Base-by-base conservation (phyloP, 805 yeast species). In the Ogataea salicorniae region DNA sequence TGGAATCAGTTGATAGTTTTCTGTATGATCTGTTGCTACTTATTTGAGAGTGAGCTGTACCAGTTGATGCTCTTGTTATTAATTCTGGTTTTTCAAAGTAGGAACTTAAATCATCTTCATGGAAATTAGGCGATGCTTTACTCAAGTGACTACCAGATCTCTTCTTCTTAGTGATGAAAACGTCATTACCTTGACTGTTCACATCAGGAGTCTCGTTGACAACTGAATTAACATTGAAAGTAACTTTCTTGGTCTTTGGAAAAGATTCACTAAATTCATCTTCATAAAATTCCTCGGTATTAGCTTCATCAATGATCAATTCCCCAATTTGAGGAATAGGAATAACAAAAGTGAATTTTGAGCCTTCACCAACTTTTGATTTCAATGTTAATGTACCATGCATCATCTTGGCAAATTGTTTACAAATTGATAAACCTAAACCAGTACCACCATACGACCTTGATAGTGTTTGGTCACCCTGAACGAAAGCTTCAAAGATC, bases 401-500 rank as follows among this genome's bases (percentile, higher is more conserved):
- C 98, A 92, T 92, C 81, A 91, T 80, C 34, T 76, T 78, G 0
- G 97, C 96, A 50, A 94, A 76, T 66, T 92, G 97, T 49, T 88
- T 75, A 67, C 97, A 94, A 59, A 92, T 92, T 1, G 83, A 76
- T 39, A 92, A 75, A 1, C 99, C 99, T 42, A 92, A 72, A 2
- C 98, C 99, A 0, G 97, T 94, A 55, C 99, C 99, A 49, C 98
- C 97, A 61, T 86, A 84, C 48, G 91, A 87, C 60, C 96, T 76
- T 5, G 96, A 87, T 26, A 89, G 72, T 0, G 97, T 89, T 64
- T 90, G 96, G 61, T 92, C 98, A 45, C 98, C 99, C 69, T 92
- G 99, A 17, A 91, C 90, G 71, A 92, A 92, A 1, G 98, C 97
- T 59, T 94, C 97, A 65, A 92, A 92, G 1, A 92, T 95, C 51